These are phyloP conservation scores for Vitis amurensis DNA, from an alignment of 164 flowering plant genomes.

Conservation along the genomic window DNA sequence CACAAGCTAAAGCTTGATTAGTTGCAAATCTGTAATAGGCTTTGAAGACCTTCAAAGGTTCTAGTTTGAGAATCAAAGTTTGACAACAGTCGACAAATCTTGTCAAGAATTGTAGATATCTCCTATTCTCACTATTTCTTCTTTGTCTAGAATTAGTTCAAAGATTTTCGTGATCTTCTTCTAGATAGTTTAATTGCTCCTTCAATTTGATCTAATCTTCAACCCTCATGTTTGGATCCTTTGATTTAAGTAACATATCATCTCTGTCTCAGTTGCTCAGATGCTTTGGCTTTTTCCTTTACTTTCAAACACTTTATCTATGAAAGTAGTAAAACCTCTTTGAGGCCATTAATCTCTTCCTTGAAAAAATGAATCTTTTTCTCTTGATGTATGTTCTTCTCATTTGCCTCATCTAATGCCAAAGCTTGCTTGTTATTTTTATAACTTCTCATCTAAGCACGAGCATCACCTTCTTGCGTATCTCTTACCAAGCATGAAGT, in stretches of 20 bases:
- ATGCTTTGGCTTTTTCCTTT: slow-evolving; percentile 30
- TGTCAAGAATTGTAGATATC: slow-evolving; percentile 41
- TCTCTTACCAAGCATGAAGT: too few relatives aligned
- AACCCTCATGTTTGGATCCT: slow-evolving; percentile 38
- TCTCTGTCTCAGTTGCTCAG: slow-evolving; percentile 45
- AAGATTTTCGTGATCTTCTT: too few relatives aligned
- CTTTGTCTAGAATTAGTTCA: too few relatives aligned
- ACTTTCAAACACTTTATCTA: slow-evolving; percentile 48
- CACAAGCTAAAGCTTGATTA: slow-evolving; percentile 53
- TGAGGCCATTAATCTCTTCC: slow-evolving; percentile 44
- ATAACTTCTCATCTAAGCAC: too few relatives aligned
- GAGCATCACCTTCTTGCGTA: too few relatives aligned
- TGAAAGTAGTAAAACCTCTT: slow-evolving; percentile 26
- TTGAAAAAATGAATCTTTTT: slow-evolving; percentile 20
- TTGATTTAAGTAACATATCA: slow-evolving; percentile 32
- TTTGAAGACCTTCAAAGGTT: slow-evolving; percentile 37
- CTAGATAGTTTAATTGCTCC: slow-evolving; percentile 61
- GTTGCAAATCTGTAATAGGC: slow-evolving; percentile 52
- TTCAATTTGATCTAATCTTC: slow-evolving; percentile 63
- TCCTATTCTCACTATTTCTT: slow-evolving; percentile 59
- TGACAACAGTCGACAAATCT: slow-evolving; percentile 37
- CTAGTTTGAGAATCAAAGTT: slow-evolving; percentile 49
- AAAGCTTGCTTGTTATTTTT: slow-evolving; percentile 34
- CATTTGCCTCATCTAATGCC: slow-evolving; percentile 51
- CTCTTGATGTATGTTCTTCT: slow-evolving; percentile 36